Percentiles rank a stretch among this genome's conserved stretches.
These are phyloP conservation scores for Eucalyptus sideroxylon DNA, from an alignment of 345 rosid species.

Conservation along the genomic window DNA sequence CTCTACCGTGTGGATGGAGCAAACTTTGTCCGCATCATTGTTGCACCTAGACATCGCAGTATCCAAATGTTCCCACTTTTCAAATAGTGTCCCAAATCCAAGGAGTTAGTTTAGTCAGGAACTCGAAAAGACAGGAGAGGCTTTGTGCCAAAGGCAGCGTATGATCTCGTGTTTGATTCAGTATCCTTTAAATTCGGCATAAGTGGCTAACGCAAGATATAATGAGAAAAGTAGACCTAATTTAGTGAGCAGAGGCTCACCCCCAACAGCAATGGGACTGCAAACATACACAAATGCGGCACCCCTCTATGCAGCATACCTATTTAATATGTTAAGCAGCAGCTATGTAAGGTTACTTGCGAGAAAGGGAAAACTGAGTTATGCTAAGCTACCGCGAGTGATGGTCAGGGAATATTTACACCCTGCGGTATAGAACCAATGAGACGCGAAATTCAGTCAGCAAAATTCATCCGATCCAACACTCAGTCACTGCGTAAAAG, in stretches of 20 bases:
- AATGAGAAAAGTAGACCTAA: background rate
- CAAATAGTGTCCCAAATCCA: background rate
- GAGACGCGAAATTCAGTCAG: background rate
- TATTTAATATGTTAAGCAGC: background rate
- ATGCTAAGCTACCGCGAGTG: background rate
- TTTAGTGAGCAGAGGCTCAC: background rate
- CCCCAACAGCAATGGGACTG: background rate
- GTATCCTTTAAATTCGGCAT: background rate
- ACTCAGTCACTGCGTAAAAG: background rate
- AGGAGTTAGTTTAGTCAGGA: background rate
- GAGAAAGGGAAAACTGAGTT: background rate
- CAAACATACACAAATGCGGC: background rate
- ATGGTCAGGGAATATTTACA: background rate
- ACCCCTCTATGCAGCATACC: background rate
- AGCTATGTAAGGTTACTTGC: background rate
- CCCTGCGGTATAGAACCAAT: background rate
- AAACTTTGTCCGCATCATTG: background rate
- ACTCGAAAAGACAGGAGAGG: background rate
- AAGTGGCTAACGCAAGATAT: background rate
- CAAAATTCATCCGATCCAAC: background rate
- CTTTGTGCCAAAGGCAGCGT: background rate
- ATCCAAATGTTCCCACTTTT: background rate
- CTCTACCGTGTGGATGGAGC: background rate
- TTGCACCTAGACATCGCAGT: background rate
- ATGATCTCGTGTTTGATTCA: background rate